Conservation (phyloP, 768 basidiomycete species). For the Hypsizygus marmoreus region DNA sequence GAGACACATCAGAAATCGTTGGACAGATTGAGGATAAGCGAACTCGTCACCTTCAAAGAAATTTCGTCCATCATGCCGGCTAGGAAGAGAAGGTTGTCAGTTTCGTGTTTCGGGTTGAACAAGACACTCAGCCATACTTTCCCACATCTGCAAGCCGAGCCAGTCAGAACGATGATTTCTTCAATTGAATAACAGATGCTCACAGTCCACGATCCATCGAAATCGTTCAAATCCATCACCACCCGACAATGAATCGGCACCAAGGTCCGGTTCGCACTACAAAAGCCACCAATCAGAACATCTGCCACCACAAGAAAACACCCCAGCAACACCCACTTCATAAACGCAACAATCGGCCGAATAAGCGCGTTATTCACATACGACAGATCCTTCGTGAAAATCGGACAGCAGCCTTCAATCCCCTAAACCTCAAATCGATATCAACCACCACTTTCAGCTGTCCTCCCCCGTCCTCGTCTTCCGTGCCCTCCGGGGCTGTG, state of each 20-base stretch:
- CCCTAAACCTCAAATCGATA: constrained; percentile 92
- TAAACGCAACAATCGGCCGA: constrained; percentile 95
- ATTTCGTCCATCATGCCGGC: constrained; percentile 93
- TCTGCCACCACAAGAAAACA: not conserved
- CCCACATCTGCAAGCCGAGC: constrained; percentile 75
- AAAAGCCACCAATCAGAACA: constrained; percentile 17
- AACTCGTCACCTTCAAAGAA: constrained; percentile 81
- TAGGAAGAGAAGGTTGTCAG: constrained; percentile 42
- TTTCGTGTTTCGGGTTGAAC: constrained; percentile 4
- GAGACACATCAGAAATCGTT: constrained; percentile 27
- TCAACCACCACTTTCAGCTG: constrained; percentile 72
- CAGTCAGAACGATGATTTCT: constrained; percentile 15
- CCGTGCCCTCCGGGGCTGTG: constrained; percentile 59
- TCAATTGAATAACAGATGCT: constrained; percentile 32
- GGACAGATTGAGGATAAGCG: not conserved
- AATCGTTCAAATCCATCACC: constrained; percentile 80
- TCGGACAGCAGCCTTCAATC: constrained; percentile 94
- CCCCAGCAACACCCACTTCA: constrained; percentile 77
- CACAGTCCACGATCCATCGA: constrained; percentile 97
- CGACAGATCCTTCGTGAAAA: constrained; percentile 86
- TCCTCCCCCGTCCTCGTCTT: constrained; percentile 34
- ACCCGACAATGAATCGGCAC: constrained; percentile 93
- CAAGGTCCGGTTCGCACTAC: constrained; percentile 88
- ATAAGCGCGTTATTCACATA: constrained; percentile 93
- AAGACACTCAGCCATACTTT: constrained; percentile 58